Evolutionary conservation across 2,329 filamentous ascomycete species (phyloP).

Genomic region (Coniochaeta ligniaria): DNA sequence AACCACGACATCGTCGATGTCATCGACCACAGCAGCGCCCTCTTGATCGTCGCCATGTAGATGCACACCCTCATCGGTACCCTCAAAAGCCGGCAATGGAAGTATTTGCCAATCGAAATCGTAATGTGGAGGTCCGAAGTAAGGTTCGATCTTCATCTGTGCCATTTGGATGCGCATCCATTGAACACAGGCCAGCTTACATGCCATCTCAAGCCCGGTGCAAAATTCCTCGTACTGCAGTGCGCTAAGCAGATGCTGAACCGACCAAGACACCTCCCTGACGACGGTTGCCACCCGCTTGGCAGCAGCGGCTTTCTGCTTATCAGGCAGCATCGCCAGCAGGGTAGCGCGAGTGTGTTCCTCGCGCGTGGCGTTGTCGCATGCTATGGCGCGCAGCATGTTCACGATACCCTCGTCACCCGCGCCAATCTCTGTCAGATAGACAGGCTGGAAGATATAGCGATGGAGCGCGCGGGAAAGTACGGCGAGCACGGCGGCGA

Average conservation of each 20-base stretch:
- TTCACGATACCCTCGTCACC: constrained; percentile 17
- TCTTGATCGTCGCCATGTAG: neutral
- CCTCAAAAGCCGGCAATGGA: constrained; percentile 22
- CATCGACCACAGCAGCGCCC: constrained; percentile 2
- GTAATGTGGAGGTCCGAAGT: constrained; percentile 26
- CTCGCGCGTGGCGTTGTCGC: constrained; percentile 20
- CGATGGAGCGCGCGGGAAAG: constrained; percentile 22
- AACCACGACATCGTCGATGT: neutral
- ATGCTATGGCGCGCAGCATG: constrained; percentile 21
- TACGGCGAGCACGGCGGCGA: constrained; percentile 23
- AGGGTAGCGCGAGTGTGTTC: constrained; percentile 22
- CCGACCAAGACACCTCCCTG: constrained; percentile 23
- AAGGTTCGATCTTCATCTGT: constrained; percentile 25
- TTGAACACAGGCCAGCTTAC: constrained; percentile 21
- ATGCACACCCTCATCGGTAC: neutral
- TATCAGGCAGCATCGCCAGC: constrained; percentile 20
- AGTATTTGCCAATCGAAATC: constrained; percentile 27
- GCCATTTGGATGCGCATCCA: constrained; percentile 24
- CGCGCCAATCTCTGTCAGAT: constrained; percentile 11
- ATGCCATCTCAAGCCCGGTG: constrained; percentile 17
- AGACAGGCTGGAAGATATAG: constrained; percentile 26
- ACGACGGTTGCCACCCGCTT: constrained; percentile 23
- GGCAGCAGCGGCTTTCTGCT: constrained; percentile 17
- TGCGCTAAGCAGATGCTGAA: constrained; percentile 23
- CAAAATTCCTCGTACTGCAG: constrained; percentile 23